Evolutionary conservation across 768 basidiomycete genomes (phyloP).

Genomic region (Tulasnella sp.): DNA sequence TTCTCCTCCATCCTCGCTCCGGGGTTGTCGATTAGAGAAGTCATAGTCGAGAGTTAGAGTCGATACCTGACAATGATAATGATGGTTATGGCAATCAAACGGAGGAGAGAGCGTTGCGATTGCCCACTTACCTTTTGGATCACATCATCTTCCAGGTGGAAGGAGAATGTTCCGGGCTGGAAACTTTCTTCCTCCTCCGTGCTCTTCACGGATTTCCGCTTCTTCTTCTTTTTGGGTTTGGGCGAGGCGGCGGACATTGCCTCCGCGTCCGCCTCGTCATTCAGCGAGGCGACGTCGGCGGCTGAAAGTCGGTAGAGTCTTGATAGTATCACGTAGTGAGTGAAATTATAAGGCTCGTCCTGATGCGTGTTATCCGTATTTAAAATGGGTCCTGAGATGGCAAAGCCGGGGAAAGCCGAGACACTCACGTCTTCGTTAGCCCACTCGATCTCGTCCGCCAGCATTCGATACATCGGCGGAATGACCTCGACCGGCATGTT

Average conservation of each 20-base stretch:
- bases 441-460: conserved; percentile 77
- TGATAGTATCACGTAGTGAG: conserved; percentile 75
- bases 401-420: neutral
- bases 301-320: conserved; percentile 74
- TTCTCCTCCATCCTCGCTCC: conserved; percentile 55
- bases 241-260: conserved; percentile 37
- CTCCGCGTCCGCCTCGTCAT: conserved; percentile 41
- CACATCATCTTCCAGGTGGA: conserved; percentile 85
- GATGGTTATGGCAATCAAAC: neutral
- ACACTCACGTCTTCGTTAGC: conserved; percentile 65
- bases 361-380: conserved; percentile 33
- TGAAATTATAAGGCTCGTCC: conserved; percentile 70
- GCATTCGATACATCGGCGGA: conserved; percentile 90
- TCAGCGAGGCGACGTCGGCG: conserved; percentile 61
- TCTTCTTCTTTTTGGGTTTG: conserved; percentile 47
- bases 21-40: conserved; percentile 57
- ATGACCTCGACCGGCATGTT: conserved; percentile 96
- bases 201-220: conserved; percentile 52
- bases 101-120: conserved; percentile 13
- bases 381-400: neutral
- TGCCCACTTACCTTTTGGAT: conserved; percentile 66
- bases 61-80: conserved; percentile 49
- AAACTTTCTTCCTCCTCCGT: neutral
- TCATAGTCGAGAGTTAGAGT: conserved; percentile 56
- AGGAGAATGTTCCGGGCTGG: conserved; percentile 46